phyloP scores from a whole-genome alignment of 2,329 filamentous ascomycete species.

The Colletotrichum tamarilloi region DNA sequence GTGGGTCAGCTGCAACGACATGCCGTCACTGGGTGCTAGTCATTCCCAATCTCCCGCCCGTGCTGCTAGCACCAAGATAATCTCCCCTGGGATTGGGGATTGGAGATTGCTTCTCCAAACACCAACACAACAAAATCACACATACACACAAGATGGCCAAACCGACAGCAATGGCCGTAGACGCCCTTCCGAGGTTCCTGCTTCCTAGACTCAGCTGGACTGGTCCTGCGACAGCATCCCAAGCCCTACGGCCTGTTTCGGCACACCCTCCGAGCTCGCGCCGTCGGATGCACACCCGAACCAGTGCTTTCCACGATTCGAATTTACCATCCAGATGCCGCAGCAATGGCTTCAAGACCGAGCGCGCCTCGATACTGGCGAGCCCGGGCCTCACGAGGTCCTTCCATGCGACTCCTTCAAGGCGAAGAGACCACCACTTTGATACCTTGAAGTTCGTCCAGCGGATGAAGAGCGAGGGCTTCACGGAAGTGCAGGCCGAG shows the following conservation, averaged over 20 bases:
- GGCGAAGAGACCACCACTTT: conserved; percentile 88
- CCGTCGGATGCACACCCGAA: conserved; percentile 36
- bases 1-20: conserved; percentile 34
- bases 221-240: conserved; percentile 43
- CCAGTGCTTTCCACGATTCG: conserved; percentile 41
- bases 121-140: background rate
- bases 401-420: conserved; percentile 76
- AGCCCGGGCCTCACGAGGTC: conserved; percentile 51
- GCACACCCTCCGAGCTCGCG: conserved; percentile 34
- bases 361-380: conserved; percentile 39
- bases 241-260: conserved; percentile 42
- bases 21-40: conserved; percentile 23
- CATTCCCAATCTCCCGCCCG: conserved; percentile 21
- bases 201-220: conserved; percentile 68
- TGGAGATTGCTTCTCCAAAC: background rate
- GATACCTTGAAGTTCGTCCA: conserved; percentile 98
- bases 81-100: background rate
- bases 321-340: conserved; percentile 32
- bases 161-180: conserved; percentile 44
- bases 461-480: conserved; percentile 87
- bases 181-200: conserved; percentile 63
- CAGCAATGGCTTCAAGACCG: conserved; percentile 2
- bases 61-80: background rate
- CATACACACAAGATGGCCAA: conserved; percentile 41
- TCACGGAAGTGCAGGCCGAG: conserved; percentile 93